Base-by-base conservation (phyloP, 2,329 filamentous ascomycete species). In the Diaporthe citri region DNA sequence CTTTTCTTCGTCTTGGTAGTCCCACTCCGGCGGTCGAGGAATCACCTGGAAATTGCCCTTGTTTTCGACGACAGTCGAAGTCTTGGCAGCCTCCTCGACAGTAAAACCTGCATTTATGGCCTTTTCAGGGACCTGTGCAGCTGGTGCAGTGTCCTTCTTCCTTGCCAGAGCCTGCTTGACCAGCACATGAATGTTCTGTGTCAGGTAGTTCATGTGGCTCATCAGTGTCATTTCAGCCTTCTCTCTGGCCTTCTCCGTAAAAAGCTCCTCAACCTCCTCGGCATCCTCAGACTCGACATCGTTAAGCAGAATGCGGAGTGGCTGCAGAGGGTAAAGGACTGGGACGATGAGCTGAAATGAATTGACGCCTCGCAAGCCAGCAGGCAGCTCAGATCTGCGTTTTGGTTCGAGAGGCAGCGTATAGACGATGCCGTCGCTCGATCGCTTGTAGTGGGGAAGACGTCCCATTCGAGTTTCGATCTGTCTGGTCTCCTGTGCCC, bases 21-120 rank as follows among this genome's bases (percentile, higher is more conserved):
- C 83, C 95, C 95, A 97, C 82, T 97, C 95, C 0, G 93, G 93
- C 13, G 95, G 95, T 10, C 94, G 88, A 15, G 93, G 90, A 71
- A 97, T 94, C 75, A 93, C 85, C 75, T 93, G 89, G 66, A 97
- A 85, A 79, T 96, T 94, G 46, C 88, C 88, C 74, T 88, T 90
- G 39, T 90, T 91, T 60, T 86, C 84, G 12, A 81, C 80, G 22
- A 79, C 56, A 0, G 75, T 76, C 17, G 81, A 77, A 12, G 77
- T 70, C 34, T 81, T 76, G 34, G 77, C 78, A 3, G 78, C 78
- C 20, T 77, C 77, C 67, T 79, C 76, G 15, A 77, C 78, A 34
- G 81, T 74, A 13, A 76, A 73, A 9, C 80, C 77, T 41, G 73
- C 71, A 75, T 73, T 75, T 10, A 77, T 46, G n/a, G 75, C 72